A percentile compares a stretch with the other conserved stretches of the same genome.
phyloP scores from a whole-genome alignment of 2,329 filamentous ascomycete species.

The Xylariales sp. region DNA sequence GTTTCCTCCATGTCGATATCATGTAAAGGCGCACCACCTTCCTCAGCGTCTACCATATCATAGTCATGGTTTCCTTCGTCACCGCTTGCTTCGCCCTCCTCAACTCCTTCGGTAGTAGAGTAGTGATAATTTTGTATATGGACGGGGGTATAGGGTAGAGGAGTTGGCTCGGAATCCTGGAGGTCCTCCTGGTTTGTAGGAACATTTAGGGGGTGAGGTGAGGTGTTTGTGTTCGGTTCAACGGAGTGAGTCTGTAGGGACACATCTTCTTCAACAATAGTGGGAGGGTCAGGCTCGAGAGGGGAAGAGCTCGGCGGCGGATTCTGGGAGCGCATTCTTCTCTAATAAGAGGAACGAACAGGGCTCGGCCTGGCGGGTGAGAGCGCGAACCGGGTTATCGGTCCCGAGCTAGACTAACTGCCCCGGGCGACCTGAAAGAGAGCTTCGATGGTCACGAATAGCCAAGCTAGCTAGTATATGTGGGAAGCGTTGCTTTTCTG shows the following conservation, averaged over 20 bases:
- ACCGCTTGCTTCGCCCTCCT: slow-evolving; percentile 21
- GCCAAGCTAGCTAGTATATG: slow-evolving; percentile 30
- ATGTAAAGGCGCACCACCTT: slow-evolving; percentile 45
- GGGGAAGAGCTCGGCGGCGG: slow-evolving; percentile 43
- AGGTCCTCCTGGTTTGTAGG: slow-evolving; percentile 20
- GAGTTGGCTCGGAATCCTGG: slow-evolving; percentile 14
- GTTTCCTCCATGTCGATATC: slow-evolving; percentile 41
- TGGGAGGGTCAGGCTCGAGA: slow-evolving; percentile 41
- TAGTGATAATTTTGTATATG: slow-evolving; percentile 25
- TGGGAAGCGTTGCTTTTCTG: slow-evolving; percentile 33
- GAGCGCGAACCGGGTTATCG: slow-evolving; percentile 14
- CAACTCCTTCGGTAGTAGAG: slow-evolving; percentile 9
- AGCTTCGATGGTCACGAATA: slow-evolving; percentile 16
- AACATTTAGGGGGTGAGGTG: slow-evolving; percentile 8
- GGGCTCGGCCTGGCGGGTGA: slow-evolving; percentile 5
- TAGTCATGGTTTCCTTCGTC: slow-evolving; percentile 37
- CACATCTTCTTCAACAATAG: slow-evolving; percentile 41
- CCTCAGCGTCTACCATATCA: slow-evolving; percentile 45
- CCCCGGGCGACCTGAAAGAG: slow-evolving; percentile 25
- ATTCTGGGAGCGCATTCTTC: slow-evolving; percentile 38
- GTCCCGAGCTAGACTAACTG: slow-evolving; percentile 19
- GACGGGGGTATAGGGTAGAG: slow-evolving; percentile 1
- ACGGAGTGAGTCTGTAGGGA: slow-evolving; percentile 33
- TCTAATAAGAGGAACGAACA: slow-evolving; percentile 10
- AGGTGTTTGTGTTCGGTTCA: slow-evolving; percentile 35